A percentile compares a stretch with the other conserved stretches of the same genome.
phyloP scores from a whole-genome alignment of 1,284 basidiomycete genomes.

The Apiotrichum sp. region DNA sequence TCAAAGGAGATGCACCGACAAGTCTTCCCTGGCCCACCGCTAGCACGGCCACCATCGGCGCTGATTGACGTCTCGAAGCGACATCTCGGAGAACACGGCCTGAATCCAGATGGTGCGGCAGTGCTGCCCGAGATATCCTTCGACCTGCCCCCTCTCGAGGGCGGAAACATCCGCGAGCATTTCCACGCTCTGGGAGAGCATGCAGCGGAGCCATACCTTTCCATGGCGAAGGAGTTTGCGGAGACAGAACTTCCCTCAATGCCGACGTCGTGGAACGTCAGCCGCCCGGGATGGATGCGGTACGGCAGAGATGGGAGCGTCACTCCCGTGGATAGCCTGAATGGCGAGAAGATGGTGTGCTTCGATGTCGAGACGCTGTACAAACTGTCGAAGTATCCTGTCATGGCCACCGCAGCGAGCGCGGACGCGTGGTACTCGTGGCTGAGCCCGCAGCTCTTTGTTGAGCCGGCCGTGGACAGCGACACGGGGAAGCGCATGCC shows the following conservation, averaged over 20 bases:
- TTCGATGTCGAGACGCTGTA: conserved; percentile 97
- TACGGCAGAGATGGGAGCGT: conserved; percentile 51
- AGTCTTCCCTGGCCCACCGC: conserved; percentile 67
- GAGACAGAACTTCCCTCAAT: conserved; percentile 55
- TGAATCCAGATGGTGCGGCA: conserved; percentile 74
- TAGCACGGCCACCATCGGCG: conserved; percentile 58
- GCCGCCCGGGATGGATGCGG: conserved; percentile 79
- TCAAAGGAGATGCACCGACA: conserved; percentile 72
- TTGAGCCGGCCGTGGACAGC: conserved; percentile 30
- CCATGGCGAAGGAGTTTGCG: conserved; percentile 63
- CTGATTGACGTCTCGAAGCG: conserved; percentile 69
- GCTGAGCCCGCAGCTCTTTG: conserved; percentile 89
- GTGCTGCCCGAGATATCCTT: conserved; percentile 71
- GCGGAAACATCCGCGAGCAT: conserved; percentile 76
- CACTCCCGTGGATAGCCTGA: conserved; percentile 39
- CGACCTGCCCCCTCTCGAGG: conserved; percentile 77
- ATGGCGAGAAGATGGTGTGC: conserved; percentile 64
- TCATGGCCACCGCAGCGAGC: conserved; percentile 86
- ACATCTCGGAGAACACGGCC: conserved; percentile 71
- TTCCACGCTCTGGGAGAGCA: conserved; percentile 72
- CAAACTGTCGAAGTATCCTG: conserved; percentile 67
- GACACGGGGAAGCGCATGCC: not conserved
- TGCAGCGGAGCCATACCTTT: conserved; percentile 74
- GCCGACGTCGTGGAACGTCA: conserved; percentile 64
- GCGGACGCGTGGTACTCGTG: conserved; percentile 87